Evolutionary conservation across 2,329 filamentous ascomycete species (phyloP), one percentile per base, ranked within the genome.

Genomic region (Hypoxylon sp.): DNA sequence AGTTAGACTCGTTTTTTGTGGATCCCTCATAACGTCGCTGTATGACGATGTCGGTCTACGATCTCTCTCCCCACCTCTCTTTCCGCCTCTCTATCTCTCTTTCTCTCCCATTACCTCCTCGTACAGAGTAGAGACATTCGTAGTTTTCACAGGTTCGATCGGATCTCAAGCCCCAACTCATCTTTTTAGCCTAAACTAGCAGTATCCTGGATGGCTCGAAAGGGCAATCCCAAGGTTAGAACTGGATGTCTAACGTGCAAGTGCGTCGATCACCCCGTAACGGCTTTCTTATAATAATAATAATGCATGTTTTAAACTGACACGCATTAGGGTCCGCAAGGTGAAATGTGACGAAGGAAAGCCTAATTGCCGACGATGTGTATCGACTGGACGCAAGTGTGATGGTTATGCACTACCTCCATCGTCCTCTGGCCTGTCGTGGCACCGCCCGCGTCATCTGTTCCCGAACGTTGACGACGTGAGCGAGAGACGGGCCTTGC

Each of bases 361-460:
- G 37, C 75, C 75, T 5, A 46, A 52, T 19, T 77, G 75, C 50
- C 64, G 31, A 60, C 75, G 76, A 59, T 77, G 75, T 59, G 69
- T 67, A 5, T 73, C 64, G 35, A 78, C 76, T 3, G 75, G 75
- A 14, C 76, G 76, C 37, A 78, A 74, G 58, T 79, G 78, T 55
- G 78, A 79, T n/a, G 78, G 78, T n/a, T 80, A 80, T 64, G 50
- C 63, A 31, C 14, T 72, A 6, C 6, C 55, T 17, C 5, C 59
- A n/a, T 19, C 70, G 5, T 13, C 72, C 53, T 60, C 72, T 1
- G 65, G 61, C 3, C 60, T 76, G 9, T 75, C 77, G 1, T 83
- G 81, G 81, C 75, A 79, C 37, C 76, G 78, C 3, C 78, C 82
- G 14, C 78, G 81, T 4, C 74, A 75, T 6, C 44, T 74, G 1